Evolutionary conservation across 495 filamentous ascomycete genomes (phyloP).

Genomic region (Neurospora sp.): DNA sequence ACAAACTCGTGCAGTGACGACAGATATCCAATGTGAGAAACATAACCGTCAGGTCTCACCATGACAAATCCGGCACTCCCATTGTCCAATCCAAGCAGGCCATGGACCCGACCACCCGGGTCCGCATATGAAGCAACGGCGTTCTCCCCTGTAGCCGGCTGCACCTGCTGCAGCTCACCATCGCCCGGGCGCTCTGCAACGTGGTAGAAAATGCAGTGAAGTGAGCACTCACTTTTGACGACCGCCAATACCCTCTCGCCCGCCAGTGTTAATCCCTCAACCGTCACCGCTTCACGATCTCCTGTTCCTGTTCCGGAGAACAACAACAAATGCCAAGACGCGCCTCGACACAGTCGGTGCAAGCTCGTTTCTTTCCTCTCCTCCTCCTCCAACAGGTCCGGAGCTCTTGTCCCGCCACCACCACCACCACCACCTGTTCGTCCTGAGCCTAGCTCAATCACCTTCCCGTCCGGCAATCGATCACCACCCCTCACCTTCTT

Average conservation of each 20-base stretch:
- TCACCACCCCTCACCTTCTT: constrained; percentile 25
- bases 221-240: constrained; percentile 4
- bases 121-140: constrained; percentile 15
- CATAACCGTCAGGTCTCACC: constrained; percentile 32
- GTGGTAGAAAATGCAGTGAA: constrained; percentile 9
- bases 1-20: constrained; percentile 19
- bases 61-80: constrained; percentile 22
- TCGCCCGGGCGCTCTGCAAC: neutral
- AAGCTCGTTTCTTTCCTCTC: constrained; percentile 12
- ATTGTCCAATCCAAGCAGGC: constrained; percentile 23
- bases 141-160: neutral
- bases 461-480: constrained; percentile 21
- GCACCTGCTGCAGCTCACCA: neutral
- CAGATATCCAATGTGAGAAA: constrained; percentile 28
- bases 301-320: constrained; percentile 18
- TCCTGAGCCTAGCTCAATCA: neutral
- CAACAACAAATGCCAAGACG: constrained; percentile 22
- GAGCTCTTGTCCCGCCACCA: neutral
- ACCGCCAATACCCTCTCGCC: constrained; percentile 6
- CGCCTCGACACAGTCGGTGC: constrained; percentile 19
- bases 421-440: neutral
- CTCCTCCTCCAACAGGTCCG: neutral
- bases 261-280: constrained; percentile 7
- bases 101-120: constrained; percentile 19
- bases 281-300: constrained; percentile 1